Evolutionary conservation across 2,329 filamentous ascomycete species (phyloP).

Genomic region (Colletotrichum liaoningense): DNA sequence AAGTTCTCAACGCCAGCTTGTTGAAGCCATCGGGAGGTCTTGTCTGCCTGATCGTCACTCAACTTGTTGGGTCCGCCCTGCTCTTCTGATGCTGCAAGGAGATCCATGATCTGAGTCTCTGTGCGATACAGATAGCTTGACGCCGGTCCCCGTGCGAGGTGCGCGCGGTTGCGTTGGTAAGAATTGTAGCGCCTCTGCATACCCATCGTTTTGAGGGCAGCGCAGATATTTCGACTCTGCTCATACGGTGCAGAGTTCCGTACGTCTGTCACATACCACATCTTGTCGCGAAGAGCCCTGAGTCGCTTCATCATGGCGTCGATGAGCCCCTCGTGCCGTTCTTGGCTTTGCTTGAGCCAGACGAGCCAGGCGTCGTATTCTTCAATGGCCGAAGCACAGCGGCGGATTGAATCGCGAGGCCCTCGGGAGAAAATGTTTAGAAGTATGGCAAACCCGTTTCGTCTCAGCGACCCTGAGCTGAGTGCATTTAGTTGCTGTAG

Average conservation of each 20-base stretch:
- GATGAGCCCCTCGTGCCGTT: slow-evolving; percentile 79
- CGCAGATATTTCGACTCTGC: slow-evolving; percentile 85
- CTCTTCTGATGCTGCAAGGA: slow-evolving; percentile 83
- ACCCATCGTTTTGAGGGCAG: slow-evolving; percentile 92
- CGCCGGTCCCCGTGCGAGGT: slow-evolving; percentile 58
- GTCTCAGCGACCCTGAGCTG: slow-evolving; percentile 69
- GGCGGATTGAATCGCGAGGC: slow-evolving; percentile 75
- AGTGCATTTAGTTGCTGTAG: slow-evolving; percentile 77
- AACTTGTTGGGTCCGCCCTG: slow-evolving; percentile 95
- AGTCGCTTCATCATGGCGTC: slow-evolving; percentile 81
- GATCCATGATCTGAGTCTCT: slow-evolving; percentile 87
- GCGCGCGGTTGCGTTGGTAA: slow-evolving; percentile 61
- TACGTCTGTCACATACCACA: slow-evolving; percentile 98
- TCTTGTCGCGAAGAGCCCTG: slow-evolving; percentile 87
- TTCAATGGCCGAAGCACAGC: slow-evolving; percentile 78
- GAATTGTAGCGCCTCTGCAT: slow-evolving; percentile 67
- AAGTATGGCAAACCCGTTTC: slow-evolving; percentile 77
- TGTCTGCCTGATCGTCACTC: slow-evolving; percentile 92
- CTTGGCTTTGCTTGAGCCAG: slow-evolving; percentile 85
- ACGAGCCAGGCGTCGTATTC: slow-evolving; percentile 86
- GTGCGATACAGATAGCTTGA: slow-evolving; percentile 80
- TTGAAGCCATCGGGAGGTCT: slow-evolving; percentile 85
- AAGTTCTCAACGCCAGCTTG: slow-evolving; percentile 90
- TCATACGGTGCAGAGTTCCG: slow-evolving; percentile 90
- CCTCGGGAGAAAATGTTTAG: slow-evolving; percentile 80